Evolutionary conservation across 202 grass and related monocot species (phyloP).

Genomic region (Musa balbisiana): DNA sequence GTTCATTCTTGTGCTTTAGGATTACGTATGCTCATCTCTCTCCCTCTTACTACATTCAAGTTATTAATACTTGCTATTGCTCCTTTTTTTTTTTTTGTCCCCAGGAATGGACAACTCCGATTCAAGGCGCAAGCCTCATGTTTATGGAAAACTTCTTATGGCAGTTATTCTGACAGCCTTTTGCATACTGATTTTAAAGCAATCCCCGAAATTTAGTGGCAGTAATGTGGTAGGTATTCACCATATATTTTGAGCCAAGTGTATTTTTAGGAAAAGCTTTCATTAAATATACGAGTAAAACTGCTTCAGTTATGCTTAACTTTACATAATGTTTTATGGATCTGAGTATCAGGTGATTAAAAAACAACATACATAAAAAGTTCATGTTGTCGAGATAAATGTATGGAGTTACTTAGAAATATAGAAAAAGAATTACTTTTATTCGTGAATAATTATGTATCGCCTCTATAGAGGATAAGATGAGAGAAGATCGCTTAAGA

Average conservation of each 20-base stretch:
- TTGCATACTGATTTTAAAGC: constrained; percentile 94
- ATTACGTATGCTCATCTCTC: neutral
- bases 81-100: constrained; percentile 15
- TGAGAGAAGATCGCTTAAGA: no score
- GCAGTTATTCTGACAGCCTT: constrained; percentile 50
- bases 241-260: neutral
- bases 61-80: neutral
- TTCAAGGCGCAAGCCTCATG: constrained; percentile 75
- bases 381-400: no score
- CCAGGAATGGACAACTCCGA: constrained; percentile 88
- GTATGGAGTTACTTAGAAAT: no score
- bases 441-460: no score
- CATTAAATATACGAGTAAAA: neutral
- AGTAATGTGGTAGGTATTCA: constrained; percentile 56
- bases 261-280: neutral
- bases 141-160: constrained; percentile 70
- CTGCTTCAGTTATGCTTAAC: neutral
- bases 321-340: neutral
- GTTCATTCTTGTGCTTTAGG: neutral
- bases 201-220: constrained; percentile 80
- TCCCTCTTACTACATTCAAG: neutral
- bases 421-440: no score
- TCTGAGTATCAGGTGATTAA: no score
- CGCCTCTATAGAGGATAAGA: no score
- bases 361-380: no score